Evolutionary conservation across 345 rosid genomes (phyloP).

Genomic region (Brassica cretica): DNA sequence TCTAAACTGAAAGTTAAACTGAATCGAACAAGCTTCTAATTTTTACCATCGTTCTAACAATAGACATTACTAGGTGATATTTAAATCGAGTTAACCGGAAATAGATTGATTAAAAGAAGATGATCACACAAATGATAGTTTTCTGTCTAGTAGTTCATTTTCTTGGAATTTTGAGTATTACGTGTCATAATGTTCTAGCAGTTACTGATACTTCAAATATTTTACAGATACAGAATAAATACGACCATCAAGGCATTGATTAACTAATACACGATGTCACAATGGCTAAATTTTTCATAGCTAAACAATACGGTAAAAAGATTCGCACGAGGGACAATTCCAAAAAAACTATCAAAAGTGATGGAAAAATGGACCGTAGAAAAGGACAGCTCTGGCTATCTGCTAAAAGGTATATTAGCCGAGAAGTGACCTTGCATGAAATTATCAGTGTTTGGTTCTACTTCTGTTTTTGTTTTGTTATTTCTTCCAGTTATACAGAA

Average conservation of each 20-base stretch:
- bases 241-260: not conserved
- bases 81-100: not conserved
- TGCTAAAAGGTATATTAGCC: constrained; percentile 2
- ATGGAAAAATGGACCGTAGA: constrained; percentile 16
- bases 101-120: not conserved
- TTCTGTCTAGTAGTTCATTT: not conserved
- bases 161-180: not conserved
- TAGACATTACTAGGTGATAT: not conserved
- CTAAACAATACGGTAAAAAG: constrained; percentile 16
- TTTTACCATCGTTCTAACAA: not conserved
- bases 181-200: not conserved
- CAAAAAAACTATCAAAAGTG: constrained; percentile 18
- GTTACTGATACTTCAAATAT: not conserved
- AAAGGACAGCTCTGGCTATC: constrained; percentile 16
- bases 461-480: not conserved
- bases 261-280: not conserved
- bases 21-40: not conserved
- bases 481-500: not conserved
- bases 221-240: not conserved
- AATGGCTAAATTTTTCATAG: not conserved
- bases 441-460: constrained; percentile 17
- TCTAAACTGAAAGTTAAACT: constrained; percentile 1
- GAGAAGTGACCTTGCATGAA: constrained; percentile 15
- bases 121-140: not conserved
- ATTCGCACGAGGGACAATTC: constrained; percentile 29